Conservation (phyloP, 2,329 filamentous ascomycete genomes). For the Tympanopsis confertula region DNA sequence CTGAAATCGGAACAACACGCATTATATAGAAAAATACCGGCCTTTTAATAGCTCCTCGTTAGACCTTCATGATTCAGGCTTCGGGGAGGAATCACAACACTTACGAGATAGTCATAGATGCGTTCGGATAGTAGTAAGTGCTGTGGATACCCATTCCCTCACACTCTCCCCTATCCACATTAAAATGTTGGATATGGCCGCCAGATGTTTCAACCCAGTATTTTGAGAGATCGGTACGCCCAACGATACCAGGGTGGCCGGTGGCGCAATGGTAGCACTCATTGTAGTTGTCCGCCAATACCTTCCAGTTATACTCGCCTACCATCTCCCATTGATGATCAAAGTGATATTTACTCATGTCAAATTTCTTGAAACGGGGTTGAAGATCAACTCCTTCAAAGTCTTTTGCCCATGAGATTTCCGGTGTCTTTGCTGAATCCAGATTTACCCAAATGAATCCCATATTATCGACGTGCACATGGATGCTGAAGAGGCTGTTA, state of each 20-base stretch:
- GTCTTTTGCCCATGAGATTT: constrained; percentile 23
- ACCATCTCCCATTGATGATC: constrained; percentile 26
- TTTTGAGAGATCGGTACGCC: constrained; percentile 29
- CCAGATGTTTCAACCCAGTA: constrained; percentile 23
- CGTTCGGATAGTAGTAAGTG: constrained; percentile 21
- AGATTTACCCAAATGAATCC: constrained; percentile 32
- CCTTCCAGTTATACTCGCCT: constrained; percentile 29
- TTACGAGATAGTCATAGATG: constrained; percentile 18
- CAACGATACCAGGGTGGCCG: constrained; percentile 30
- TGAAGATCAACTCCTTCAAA: constrained; percentile 20
- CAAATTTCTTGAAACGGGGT: constrained; percentile 16
- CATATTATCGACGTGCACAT: constrained; percentile 22
- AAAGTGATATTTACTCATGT: constrained; percentile 26
- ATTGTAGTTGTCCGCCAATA: constrained; percentile 34
- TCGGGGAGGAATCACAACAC: constrained; percentile 6
- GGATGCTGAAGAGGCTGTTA: constrained; percentile 29
- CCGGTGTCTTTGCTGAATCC: constrained; percentile 17
- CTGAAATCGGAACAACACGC: constrained; percentile 30
- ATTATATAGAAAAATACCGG: constrained; percentile 37
- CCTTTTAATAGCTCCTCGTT: constrained; percentile 10
- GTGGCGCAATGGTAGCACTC: constrained; percentile 37
- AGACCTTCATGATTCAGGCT: background rate
- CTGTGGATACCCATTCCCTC: constrained; percentile 18
- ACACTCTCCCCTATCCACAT: constrained; percentile 20
- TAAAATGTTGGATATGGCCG: constrained; percentile 22